Percentiles rank a stretch among this genome's conserved stretches.
These are phyloP conservation scores for Prunus salicina DNA, from an alignment of 306 rosid species.

Conservation along the genomic window DNA sequence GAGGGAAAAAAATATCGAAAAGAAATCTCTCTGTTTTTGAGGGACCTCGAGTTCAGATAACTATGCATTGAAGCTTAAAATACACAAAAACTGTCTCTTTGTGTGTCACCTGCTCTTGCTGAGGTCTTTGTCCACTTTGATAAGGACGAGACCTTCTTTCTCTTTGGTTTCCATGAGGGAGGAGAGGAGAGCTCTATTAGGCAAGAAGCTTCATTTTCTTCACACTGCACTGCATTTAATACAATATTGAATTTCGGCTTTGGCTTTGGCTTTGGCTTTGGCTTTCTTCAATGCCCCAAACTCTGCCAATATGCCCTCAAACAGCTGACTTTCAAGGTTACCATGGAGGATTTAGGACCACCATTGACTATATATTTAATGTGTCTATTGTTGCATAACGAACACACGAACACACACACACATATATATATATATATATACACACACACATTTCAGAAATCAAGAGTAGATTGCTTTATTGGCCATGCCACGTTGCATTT, in stretches of 20 bases:
- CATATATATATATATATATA: too few species aligned
- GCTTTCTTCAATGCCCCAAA: constrained; percentile 14
- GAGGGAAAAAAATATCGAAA: not conserved
- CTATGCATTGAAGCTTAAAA: constrained; percentile 35
- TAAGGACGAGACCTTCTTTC: constrained; percentile 25
- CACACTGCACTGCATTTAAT: not conserved
- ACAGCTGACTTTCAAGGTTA: not conserved
- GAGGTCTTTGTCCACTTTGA: constrained; percentile 36
- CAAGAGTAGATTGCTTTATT: not conserved
- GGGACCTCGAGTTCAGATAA: constrained; percentile 34
- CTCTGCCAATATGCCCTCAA: not conserved
- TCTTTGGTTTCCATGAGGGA: constrained; percentile 10
- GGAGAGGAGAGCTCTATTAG: not conserved
- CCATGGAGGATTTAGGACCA: not conserved
- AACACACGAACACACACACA: too few species aligned
- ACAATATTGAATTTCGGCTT: not conserved
- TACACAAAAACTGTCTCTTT: constrained; percentile 17
- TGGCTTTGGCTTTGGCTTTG: not conserved
- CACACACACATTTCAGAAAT: not conserved
- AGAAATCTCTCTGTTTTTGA: constrained; percentile 30
- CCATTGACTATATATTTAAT: not conserved
- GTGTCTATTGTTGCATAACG: too few species aligned
- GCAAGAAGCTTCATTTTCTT: constrained; percentile 38
- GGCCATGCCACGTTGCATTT: not conserved
- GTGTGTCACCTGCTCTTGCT: not conserved